Conservation (phyloP, 129 eudicot species). For the Oenanthe sinensis region DNA sequence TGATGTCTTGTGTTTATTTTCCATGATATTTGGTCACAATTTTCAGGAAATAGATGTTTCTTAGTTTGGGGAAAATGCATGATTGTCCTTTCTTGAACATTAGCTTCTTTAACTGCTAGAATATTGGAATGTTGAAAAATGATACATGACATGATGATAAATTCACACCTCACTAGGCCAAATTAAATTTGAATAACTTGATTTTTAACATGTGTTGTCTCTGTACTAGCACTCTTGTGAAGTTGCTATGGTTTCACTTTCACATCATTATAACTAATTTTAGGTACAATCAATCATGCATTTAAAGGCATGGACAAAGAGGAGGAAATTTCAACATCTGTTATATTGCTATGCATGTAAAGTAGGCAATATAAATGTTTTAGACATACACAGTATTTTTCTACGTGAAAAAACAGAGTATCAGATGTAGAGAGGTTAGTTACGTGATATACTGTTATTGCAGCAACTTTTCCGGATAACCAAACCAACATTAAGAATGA, state of each 20-base stretch:
- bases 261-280: slow-evolving; percentile 8
- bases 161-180: background rate
- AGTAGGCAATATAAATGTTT: background rate
- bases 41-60: slow-evolving; percentile 1
- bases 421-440: too few relatives aligned
- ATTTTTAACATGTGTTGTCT: slow-evolving; percentile 4
- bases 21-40: background rate
- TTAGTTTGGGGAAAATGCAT: background rate
- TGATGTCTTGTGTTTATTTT: background rate
- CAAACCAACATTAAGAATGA: too few relatives aligned
- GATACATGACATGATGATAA: background rate
- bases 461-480: too few relatives aligned
- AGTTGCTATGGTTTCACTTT: slow-evolving; percentile 5
- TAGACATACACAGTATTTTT: too few relatives aligned
- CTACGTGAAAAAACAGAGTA: too few relatives aligned
- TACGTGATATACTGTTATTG: too few relatives aligned
- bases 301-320: background rate
- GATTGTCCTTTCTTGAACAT: background rate
- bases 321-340: background rate
- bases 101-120: background rate
- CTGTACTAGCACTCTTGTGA: background rate
- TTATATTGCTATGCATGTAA: background rate
- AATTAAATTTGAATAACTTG: background rate
- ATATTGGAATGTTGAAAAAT: background rate
- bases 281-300: background rate